These are phyloP conservation scores for Mycena olivaceomarginata DNA, from an alignment of 768 basidiomycete species.

Conservation along the genomic window DNA sequence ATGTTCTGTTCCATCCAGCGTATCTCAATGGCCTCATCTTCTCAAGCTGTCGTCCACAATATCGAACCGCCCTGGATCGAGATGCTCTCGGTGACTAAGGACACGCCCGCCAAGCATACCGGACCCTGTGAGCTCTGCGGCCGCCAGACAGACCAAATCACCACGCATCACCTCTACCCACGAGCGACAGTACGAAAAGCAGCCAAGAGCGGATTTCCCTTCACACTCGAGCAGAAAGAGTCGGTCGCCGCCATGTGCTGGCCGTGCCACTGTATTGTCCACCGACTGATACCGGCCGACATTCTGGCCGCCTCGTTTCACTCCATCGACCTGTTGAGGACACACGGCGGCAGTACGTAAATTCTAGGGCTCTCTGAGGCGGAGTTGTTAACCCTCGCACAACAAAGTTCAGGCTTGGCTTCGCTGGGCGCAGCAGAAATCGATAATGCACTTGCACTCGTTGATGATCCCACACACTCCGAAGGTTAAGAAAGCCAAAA, in stretches of 20 bases:
- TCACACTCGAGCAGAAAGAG: slow-evolving; percentile 21
- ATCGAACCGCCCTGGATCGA: slow-evolving; percentile 23
- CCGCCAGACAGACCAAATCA: slow-evolving; percentile 21
- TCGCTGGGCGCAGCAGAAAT: slow-evolving; percentile 7
- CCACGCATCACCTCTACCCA: slow-evolving; percentile 27
- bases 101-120: slow-evolving; percentile 9
- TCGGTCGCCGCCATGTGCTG: slow-evolving; percentile 26
- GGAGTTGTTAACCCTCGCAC: background rate
- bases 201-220: slow-evolving; percentile 7
- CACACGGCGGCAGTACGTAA: slow-evolving; percentile 13
- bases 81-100: slow-evolving; percentile 31
- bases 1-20: slow-evolving; percentile 8
- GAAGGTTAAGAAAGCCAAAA: background rate
- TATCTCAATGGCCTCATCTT: slow-evolving; percentile 12
- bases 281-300: slow-evolving; percentile 25
- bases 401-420: slow-evolving; percentile 32
- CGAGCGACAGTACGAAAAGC: background rate
- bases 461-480: slow-evolving; percentile 22
- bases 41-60: background rate
- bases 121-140: slow-evolving; percentile 19
- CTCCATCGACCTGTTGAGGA: slow-evolving; percentile 24
- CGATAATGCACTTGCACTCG: slow-evolving; percentile 14
- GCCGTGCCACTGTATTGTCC: slow-evolving; percentile 37
- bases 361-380: background rate
- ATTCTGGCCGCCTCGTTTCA: slow-evolving; percentile 23